Base-by-base conservation (phyloP, 1,284 basidiomycete genomes). In the Microbotryum silenes-acaulis region DNA sequence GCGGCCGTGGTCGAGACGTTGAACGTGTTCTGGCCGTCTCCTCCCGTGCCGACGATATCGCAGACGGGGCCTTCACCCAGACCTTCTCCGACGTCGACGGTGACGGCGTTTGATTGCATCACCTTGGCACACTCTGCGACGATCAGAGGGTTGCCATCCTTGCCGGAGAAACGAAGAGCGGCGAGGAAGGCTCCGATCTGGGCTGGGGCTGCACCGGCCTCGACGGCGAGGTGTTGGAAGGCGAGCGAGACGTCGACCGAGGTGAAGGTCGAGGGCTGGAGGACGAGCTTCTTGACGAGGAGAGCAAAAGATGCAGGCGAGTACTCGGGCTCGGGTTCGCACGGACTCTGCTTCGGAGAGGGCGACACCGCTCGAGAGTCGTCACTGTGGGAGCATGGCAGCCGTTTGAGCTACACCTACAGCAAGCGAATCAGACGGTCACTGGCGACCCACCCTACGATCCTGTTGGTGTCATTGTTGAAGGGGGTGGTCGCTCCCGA, bases 1-100 rank as follows among this genome's bases (percentile, higher is more conserved):
- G 85, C 92, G 2, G 94, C 94, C 0, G 91, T 89, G 0, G 94
- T 97, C 72, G 91, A 94, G 51, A 97, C 93, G 75, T 98, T 97
- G 81, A 94, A 98, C 0, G 94, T 88, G 72, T 97, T 91, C 77
- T 94, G 86, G 0, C 93, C 93, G 77, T 97, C 94, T 14, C 94
- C 94, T n/a, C 94, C 94, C 0, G 86, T 88, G 18, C 88, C 82
- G 57, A 86, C 86, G 64, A 80, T 83, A 77, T 79, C 85, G 50
- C 69, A 71, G 14, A 73, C 59, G 0, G 70, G 67, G 6, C 62
- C 65, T 0, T 57, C 50, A 7, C 59, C 63, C 45, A 57, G 21
- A 21, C 61, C 49, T 20, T 61, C 60, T n/a, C 60, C 67, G 4
- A 89, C 78, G 1, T 76, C 77, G 0, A 83, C 83, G 59, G 81